Base-by-base conservation (phyloP, 2,329 filamentous ascomycete species). In the Microsporum canis region DNA sequence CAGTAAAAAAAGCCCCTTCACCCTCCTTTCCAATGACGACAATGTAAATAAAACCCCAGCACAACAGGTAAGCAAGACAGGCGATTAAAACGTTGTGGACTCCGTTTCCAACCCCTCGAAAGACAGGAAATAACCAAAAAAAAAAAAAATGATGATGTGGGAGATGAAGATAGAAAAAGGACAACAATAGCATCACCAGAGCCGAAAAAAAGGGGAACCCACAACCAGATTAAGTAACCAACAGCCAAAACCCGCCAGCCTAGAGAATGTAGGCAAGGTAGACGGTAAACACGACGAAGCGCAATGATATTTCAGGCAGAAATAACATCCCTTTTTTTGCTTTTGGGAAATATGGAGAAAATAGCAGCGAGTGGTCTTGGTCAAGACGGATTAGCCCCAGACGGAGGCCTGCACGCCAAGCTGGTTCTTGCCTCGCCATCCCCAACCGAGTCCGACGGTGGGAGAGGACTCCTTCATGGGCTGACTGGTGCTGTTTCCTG, bases 401-500 rank as follows among this genome's bases (percentile, higher is more conserved):
- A 96, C 92, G 66, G 90, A 95, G 66, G 91, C 91, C 73, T 95
- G 90, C 64, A 91, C 88, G 66, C 91, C 89, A 64, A 95, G 84
- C 58, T 85, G 84, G 66, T 86, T 88, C 70, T 88, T 89, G 66
- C 86, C 87, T 66, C 88, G 87, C 71, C 85, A 87, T 60, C 88
- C 86, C 91, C 91, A 96, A 63, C 85, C 84, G 17, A 86, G 80
- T 34, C 75, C 72, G 45, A 77, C 74, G 45, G 72, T 69, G 58
- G 67, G 70, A 12, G 76, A 76, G 10, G 82, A 62, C 43, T 78
- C 75, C 65, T 77, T 78, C 39, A 66, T 57, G 4, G 67, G 64
- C 8, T 70, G 56, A 33, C 59, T 59, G 55, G 63, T 68, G 43
- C 65, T 66, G 3, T 69, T 64, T n/a, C 78, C 68, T 39, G 77